Evolutionary conservation across 768 basidiomycete species (phyloP).

Genomic region (Boletus tomentosulus): DNA sequence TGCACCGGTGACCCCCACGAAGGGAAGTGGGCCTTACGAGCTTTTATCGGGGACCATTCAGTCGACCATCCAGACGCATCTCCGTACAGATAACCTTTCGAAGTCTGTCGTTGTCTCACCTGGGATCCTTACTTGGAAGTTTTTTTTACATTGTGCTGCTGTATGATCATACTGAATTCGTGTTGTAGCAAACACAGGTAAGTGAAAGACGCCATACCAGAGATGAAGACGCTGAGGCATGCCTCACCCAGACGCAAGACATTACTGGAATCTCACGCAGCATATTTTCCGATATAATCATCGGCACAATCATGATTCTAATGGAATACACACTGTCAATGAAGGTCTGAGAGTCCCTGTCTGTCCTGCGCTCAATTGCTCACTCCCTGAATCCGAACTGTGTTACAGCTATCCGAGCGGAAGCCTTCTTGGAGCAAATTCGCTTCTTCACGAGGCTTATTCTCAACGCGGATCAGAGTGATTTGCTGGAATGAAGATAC

Average conservation of each 20-base stretch:
- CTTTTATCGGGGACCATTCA: background rate
- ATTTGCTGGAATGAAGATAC: background rate
- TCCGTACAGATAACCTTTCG: background rate
- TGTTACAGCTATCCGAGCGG: background rate
- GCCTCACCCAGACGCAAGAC: background rate
- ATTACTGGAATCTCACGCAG: constrained; percentile 19
- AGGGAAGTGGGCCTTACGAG: background rate
- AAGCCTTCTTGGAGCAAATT: background rate
- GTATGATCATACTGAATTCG: background rate
- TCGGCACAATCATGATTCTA: no score
- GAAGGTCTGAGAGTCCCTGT: background rate
- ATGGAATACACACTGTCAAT: no score
- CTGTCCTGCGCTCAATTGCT: no score
- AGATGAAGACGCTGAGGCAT: background rate
- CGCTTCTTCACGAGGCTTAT: background rate
- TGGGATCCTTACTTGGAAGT: background rate
- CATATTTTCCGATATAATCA: constrained; percentile 34
- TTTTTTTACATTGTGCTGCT: background rate
- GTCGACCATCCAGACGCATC: background rate
- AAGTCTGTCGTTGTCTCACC: background rate
- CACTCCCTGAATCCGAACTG: no score
- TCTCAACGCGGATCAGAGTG: background rate
- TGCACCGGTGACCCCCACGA: background rate
- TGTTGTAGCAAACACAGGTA: background rate
- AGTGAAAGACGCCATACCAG: background rate